These are phyloP conservation scores for Aspergillus transmontanensis DNA, from an alignment of 2,329 filamentous ascomycete genomes.

Conservation along the genomic window DNA sequence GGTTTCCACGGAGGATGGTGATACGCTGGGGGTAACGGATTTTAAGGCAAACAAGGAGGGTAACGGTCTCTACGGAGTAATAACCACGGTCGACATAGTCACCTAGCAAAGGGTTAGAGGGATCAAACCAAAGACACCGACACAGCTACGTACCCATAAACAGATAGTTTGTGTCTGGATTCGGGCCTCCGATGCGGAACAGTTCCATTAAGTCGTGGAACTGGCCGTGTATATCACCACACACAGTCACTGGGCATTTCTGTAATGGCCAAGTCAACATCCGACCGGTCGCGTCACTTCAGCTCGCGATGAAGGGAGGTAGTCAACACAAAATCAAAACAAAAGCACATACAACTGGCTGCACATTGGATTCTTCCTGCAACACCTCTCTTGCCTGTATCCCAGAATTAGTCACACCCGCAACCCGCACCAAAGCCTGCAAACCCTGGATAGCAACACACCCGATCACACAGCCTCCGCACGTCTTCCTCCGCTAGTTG, in stretches of 20 bases:
- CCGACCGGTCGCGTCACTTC: not conserved
- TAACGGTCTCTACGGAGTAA: constrained; percentile 98
- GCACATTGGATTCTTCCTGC: constrained; percentile 97
- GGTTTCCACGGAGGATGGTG: constrained; percentile 97
- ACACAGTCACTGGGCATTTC: constrained; percentile 99
- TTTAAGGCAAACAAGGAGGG: constrained; percentile 92
- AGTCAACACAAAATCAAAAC: constrained; percentile 21
- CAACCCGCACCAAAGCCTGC: not conserved
- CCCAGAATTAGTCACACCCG: constrained; percentile 16
- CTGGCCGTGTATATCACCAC: constrained; percentile 98
- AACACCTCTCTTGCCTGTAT: constrained; percentile 87
- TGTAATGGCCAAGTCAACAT: constrained; percentile 41
- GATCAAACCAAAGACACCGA: not conserved
- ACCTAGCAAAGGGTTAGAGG: constrained; percentile 54
- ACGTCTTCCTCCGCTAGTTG: constrained; percentile 94
- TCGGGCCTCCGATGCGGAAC: constrained; percentile 97
- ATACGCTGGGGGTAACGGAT: constrained; percentile 97
- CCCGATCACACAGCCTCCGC: constrained; percentile 96
- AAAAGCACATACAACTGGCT: constrained; percentile 78
- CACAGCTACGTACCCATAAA: constrained; percentile 78
- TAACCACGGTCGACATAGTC: constrained; percentile 99
- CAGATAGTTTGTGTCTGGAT: constrained; percentile 98
- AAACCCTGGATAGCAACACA: constrained; percentile 48
- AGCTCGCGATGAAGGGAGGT: not conserved
- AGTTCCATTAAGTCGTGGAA: constrained; percentile 99